phyloP scores from a whole-genome alignment of 805 yeast genomes.

The Wickerhamiella siamensis region DNA sequence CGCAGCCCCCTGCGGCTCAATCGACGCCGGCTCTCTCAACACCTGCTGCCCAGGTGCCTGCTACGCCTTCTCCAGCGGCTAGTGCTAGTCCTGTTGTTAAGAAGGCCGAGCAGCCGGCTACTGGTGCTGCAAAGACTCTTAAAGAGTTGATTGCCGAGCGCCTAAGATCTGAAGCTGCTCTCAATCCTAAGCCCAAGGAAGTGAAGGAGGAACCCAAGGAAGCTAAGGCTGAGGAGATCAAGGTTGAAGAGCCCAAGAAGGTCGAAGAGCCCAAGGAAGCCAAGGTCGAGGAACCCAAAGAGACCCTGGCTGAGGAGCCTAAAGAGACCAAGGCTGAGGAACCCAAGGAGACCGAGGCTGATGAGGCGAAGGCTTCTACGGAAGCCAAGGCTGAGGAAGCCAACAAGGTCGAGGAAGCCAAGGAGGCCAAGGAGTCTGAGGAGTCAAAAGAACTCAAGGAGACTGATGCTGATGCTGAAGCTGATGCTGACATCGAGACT shows the following conservation, averaged over 20 bases:
- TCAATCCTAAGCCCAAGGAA: constrained; percentile 9
- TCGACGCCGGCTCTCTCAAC: background rate
- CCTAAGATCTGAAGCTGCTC: constrained; percentile 2
- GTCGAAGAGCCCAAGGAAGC: constrained; percentile 1
- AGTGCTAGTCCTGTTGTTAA: background rate
- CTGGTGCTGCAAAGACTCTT: constrained; percentile 9
- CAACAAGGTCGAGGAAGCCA: constrained; percentile 16
- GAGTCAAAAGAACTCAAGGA: background rate
- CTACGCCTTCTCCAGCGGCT: constrained; percentile 4
- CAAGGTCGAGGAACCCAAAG: constrained; percentile 8
- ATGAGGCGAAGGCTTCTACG: constrained; percentile 2
- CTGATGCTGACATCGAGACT: constrained; percentile 2
- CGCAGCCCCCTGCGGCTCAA: background rate
- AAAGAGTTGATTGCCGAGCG: constrained; percentile 8
- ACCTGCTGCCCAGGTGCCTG: background rate
- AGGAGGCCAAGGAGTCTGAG: constrained; percentile 12
- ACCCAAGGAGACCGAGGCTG: constrained; percentile 3
- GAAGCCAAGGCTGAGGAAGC: constrained; percentile 9
- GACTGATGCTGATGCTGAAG: background rate
- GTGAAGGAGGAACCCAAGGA: constrained; percentile 4
- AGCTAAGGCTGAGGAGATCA: constrained; percentile 2
- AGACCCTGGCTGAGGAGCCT: constrained; percentile 4
- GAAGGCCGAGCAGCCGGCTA: constrained; percentile 6
- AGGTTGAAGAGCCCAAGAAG: constrained; percentile 4
- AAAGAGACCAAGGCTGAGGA: constrained; percentile 2